phyloP scores from a whole-genome alignment of 805 yeast species.

The Brettanomyces nanus region DNA sequence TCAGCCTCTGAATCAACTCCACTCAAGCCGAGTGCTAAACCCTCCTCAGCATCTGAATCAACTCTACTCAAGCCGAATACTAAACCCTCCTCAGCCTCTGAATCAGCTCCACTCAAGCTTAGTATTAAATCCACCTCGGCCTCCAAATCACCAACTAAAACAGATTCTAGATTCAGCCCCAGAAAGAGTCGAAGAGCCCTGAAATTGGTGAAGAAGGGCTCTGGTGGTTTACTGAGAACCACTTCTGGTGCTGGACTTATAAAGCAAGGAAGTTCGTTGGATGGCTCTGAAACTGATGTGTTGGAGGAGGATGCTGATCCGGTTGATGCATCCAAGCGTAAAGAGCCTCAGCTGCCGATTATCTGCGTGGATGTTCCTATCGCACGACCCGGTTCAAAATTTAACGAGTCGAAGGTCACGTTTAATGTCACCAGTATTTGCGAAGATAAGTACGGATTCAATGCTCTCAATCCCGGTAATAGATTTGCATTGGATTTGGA shows the following conservation, averaged over 20 bases:
- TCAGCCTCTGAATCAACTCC: not conserved
- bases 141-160: too few relatives aligned
- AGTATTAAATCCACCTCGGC: too few relatives aligned
- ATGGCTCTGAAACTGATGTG: not conserved
- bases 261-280: not conserved
- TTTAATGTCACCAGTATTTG: slow-evolving; percentile 67
- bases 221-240: not conserved
- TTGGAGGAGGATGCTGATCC: not conserved
- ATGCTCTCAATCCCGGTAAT: slow-evolving; percentile 58
- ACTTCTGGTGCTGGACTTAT: not conserved
- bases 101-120: too few relatives aligned
- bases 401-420: slow-evolving; percentile 53
- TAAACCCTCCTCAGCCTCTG: too few relatives aligned
- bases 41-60: too few relatives aligned
- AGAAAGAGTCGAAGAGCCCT: too few relatives aligned
- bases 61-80: too few relatives aligned
- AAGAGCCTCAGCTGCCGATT: slow-evolving; percentile 9
- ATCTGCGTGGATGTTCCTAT: slow-evolving; percentile 26
- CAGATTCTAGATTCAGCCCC: too few relatives aligned
- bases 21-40: too few relatives aligned
- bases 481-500: slow-evolving; percentile 48
- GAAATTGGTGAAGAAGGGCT: too few relatives aligned
- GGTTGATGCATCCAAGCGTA: not conserved
- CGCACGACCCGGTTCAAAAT: slow-evolving; percentile 12
- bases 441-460: slow-evolving; percentile 82